These are phyloP conservation scores for Diutina rugosa DNA, from an alignment of 1,139 yeast species.

Conservation along the genomic window DNA sequence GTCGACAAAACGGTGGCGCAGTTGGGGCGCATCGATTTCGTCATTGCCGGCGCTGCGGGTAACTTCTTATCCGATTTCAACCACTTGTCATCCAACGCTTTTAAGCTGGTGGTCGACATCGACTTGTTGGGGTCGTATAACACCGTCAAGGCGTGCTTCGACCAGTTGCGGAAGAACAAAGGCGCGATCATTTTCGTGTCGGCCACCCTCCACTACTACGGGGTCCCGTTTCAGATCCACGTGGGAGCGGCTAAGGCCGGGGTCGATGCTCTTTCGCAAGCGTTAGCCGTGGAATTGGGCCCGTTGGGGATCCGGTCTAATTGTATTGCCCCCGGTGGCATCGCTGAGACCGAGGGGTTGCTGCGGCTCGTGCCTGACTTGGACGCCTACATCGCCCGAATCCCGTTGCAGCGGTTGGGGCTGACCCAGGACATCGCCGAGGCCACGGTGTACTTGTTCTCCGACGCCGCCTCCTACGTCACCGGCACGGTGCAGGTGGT, in stretches of 20 bases:
- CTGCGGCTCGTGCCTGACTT: slow-evolving; percentile 36
- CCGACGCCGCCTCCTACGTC: slow-evolving; percentile 68
- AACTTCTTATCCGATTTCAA: slow-evolving; percentile 75
- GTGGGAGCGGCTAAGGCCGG: slow-evolving; percentile 95
- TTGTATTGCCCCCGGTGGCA: slow-evolving; percentile 82
- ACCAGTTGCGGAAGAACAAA: slow-evolving; percentile 47
- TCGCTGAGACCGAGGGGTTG: slow-evolving; percentile 72
- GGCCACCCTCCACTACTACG: slow-evolving; percentile 80
- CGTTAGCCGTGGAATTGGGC: slow-evolving; percentile 79
- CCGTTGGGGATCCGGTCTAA: slow-evolving; percentile 75
- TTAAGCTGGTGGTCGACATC: slow-evolving; percentile 72
- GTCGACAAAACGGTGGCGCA: slow-evolving; percentile 49
- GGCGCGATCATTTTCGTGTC: slow-evolving; percentile 72
- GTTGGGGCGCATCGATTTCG: slow-evolving; percentile 68
- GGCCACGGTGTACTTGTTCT: slow-evolving; percentile 71
- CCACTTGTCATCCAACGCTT: slow-evolving; percentile 71
- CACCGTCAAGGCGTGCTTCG: slow-evolving; percentile 70
- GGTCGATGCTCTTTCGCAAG: slow-evolving; percentile 71
- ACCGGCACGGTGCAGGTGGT: slow-evolving; percentile 73
- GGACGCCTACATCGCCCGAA: slow-evolving; percentile 21
- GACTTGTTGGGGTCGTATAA: slow-evolving; percentile 81
- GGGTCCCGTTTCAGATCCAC: slow-evolving; percentile 75
- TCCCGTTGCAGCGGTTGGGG: slow-evolving; percentile 76
- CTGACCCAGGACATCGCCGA: slow-evolving; percentile 73
- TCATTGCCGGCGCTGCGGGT: slow-evolving; percentile 94